These are phyloP conservation scores for Cocos nucifera DNA, from an alignment of 176 grass and related monocot species.

Conservation along the genomic window DNA sequence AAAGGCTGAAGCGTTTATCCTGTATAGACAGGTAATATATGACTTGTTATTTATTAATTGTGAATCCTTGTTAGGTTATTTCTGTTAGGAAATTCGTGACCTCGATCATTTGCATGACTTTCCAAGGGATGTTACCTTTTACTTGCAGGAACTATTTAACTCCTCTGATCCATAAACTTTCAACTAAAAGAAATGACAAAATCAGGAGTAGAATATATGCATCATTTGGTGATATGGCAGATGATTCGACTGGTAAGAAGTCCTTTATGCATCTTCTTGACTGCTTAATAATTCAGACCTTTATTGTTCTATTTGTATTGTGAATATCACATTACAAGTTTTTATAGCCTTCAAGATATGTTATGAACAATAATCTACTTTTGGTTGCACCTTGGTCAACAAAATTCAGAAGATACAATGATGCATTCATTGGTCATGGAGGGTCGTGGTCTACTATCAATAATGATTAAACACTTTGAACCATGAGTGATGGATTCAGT, in stretches of 20 bases:
- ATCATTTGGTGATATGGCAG: slow-evolving; percentile 42
- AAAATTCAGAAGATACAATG: too few species aligned
- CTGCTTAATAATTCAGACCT: not conserved
- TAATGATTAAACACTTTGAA: too few species aligned
- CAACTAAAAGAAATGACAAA: slow-evolving; percentile 21
- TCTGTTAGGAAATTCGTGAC: not conserved
- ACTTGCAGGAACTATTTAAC: slow-evolving; percentile 13
- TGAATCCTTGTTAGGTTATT: not conserved
- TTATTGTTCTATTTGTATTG: not conserved
- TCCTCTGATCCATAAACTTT: slow-evolving; percentile 8
- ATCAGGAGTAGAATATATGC: slow-evolving; percentile 32
- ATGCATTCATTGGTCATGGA: too few species aligned
- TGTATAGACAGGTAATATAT: slow-evolving; percentile 35
- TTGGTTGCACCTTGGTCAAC: too few species aligned
- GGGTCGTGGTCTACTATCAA: too few species aligned
- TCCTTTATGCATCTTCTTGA: not conserved
- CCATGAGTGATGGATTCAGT: too few species aligned
- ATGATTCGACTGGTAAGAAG: slow-evolving; percentile 47
- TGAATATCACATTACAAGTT: too few species aligned
- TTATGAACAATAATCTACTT: not conserved
- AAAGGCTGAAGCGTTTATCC: slow-evolving; percentile 28
- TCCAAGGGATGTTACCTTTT: slow-evolving; percentile 7
- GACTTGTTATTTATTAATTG: not conserved
- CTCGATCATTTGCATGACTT: not conserved
- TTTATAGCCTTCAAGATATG: too few species aligned